phyloP scores from a whole-genome alignment of 2,329 filamentous ascomycete species.

The Periconia macrospinosa region DNA sequence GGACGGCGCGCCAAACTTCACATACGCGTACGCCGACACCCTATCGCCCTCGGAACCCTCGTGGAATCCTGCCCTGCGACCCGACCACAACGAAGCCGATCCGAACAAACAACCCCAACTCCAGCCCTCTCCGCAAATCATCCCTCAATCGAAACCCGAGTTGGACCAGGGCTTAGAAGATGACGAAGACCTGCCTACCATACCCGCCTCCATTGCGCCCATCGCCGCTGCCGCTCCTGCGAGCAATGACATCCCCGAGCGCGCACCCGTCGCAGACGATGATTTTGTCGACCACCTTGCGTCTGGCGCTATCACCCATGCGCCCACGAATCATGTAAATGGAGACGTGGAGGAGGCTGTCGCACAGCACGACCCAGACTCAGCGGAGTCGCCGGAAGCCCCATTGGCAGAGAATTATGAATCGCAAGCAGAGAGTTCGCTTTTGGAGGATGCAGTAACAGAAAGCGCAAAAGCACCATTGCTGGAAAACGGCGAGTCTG shows the following conservation, averaged over 20 bases:
- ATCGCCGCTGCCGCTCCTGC: conserved; percentile 4
- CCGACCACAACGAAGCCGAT: conserved; percentile 37
- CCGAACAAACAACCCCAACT: conserved; percentile 10
- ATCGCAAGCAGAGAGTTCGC: conserved; percentile 49
- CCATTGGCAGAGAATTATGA: conserved; percentile 46
- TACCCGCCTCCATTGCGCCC: conserved; percentile 5
- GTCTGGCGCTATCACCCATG: neutral
- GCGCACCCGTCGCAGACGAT: conserved; percentile 27
- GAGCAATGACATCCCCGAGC: conserved; percentile 3
- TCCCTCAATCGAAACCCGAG: conserved; percentile 8
- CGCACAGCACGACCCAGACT: conserved; percentile 12
- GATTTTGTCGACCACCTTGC: conserved; percentile 41
- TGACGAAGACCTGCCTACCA: conserved; percentile 15
- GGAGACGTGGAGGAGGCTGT: conserved; percentile 11
- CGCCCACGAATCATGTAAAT: conserved; percentile 3
- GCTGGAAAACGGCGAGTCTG: conserved; percentile 45
- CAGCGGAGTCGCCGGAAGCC: conserved; percentile 11
- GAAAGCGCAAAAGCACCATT: conserved; percentile 47
- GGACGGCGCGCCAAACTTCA: conserved; percentile 44
- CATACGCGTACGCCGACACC: conserved; percentile 40
- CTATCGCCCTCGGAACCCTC: conserved; percentile 33
- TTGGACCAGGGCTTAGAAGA: conserved; percentile 19
- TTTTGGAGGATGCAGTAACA: conserved; percentile 49
- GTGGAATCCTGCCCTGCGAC: conserved; percentile 61
- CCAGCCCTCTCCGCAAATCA: conserved; percentile 14